These are phyloP conservation scores for Blumeria hordei DNA, from an alignment of 2,329 filamentous ascomycete species.

Conservation along the genomic window DNA sequence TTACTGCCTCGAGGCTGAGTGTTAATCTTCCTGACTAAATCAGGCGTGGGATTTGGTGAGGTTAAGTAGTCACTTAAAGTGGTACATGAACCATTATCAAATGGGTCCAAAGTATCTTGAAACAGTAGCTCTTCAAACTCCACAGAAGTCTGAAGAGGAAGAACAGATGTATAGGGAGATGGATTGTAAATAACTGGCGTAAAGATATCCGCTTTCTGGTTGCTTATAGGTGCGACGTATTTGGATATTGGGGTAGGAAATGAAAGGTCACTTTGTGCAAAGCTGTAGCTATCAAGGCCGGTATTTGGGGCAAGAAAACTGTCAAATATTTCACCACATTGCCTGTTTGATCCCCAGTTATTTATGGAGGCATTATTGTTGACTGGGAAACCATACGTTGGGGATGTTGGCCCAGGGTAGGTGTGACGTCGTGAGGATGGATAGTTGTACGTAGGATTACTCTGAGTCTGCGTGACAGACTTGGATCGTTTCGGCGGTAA, in stretches of 20 bases:
- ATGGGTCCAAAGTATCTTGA: conserved; percentile 12
- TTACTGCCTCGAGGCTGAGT: conserved; percentile 39
- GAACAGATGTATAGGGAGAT: conserved; percentile 19
- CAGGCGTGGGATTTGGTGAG: conserved; percentile 54
- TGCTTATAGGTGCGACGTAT: conserved; percentile 18
- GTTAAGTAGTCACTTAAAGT: conserved; percentile 61
- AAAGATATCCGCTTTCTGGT: conserved; percentile 20
- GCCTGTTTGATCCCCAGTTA: neutral
- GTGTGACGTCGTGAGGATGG: conserved; percentile 27
- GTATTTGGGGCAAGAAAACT: conserved; percentile 40
- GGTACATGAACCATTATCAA: conserved; percentile 24
- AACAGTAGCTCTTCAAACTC: conserved; percentile 11
- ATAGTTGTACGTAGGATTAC: conserved; percentile 21
- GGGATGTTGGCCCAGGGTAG: conserved; percentile 30
- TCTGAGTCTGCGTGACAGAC: conserved; percentile 18
- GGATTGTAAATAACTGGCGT: conserved; percentile 3
- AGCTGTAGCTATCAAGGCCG: conserved; percentile 38
- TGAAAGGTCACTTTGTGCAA: conserved; percentile 58
- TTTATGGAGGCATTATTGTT: conserved; percentile 12
- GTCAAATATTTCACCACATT: conserved; percentile 3
- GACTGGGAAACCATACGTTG: conserved; percentile 10
- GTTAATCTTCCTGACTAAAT: conserved; percentile 56
- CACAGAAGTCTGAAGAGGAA: conserved; percentile 17
- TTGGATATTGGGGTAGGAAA: conserved; percentile 55
- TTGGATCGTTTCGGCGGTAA: conserved; percentile 33